Evolutionary conservation across 139 green algal species (phyloP).

Genomic region (Coccomyxa sp.): DNA sequence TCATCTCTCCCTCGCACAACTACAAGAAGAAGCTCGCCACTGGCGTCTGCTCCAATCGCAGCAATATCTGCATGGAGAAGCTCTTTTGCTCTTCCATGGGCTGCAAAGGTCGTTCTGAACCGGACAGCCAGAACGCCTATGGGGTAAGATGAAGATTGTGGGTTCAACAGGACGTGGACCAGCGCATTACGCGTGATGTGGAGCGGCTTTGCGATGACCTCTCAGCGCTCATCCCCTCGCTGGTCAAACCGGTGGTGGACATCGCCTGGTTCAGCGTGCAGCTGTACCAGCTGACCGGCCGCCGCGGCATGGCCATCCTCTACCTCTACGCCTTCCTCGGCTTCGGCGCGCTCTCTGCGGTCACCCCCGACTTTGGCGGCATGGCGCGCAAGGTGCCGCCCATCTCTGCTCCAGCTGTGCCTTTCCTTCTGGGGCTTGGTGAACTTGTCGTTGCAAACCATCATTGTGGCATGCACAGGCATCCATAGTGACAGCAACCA

Average conservation of each 20-base stretch:
- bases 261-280: constrained; percentile 62
- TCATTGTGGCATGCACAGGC: too few relatives aligned
- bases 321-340: constrained; percentile 66
- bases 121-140: too few relatives aligned
- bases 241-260: constrained; percentile 73
- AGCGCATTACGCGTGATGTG: constrained; percentile 61
- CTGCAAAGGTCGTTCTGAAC: too few relatives aligned
- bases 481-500: too few relatives aligned
- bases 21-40: too few relatives aligned
- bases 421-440: background rate
- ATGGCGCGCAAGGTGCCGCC: constrained; percentile 18
- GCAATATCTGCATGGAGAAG: too few relatives aligned
- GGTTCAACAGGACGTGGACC: constrained; percentile 40
- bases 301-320: constrained; percentile 53
- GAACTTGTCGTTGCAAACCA: too few relatives aligned
- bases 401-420: background rate
- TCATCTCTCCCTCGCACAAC: too few relatives aligned
- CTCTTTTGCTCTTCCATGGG: too few relatives aligned
- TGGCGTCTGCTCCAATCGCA: too few relatives aligned
- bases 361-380: constrained; percentile 60
- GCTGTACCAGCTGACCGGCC: constrained; percentile 53
- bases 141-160: background rate
- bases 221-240: constrained; percentile 57
- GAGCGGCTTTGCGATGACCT: constrained; percentile 61
- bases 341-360: constrained; percentile 23